Conservation (phyloP, 345 rosid genomes). For the Hypericum perforatum region DNA sequence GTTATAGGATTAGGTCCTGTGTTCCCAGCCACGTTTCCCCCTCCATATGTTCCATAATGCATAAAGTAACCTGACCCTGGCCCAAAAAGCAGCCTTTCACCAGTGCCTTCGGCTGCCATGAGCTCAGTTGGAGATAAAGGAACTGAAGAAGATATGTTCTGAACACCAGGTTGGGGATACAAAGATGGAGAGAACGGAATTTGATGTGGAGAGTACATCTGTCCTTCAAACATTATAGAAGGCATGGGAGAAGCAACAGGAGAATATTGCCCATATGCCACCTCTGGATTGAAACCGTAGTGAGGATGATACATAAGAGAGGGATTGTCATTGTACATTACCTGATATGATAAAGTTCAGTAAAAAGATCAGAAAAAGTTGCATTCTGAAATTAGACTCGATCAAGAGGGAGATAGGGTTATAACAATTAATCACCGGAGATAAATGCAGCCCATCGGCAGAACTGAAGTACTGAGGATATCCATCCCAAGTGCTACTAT, state of each 20-base stretch:
- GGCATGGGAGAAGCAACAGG: conserved; percentile 38
- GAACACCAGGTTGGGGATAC: conserved; percentile 28
- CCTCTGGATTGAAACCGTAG: conserved; percentile 42
- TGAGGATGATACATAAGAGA: conserved; percentile 45
- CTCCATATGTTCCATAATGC: conserved; percentile 47
- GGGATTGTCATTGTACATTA: conserved; percentile 45
- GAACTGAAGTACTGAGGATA: conserved; percentile 35
- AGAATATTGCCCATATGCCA: conserved; percentile 40
- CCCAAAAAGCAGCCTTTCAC: conserved; percentile 31
- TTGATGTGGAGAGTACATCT: conserved; percentile 38
- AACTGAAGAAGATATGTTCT: conserved; percentile 33
- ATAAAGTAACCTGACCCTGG: conserved; percentile 44
- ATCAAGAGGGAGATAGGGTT: not conserved
- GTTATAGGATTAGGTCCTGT: conserved; percentile 30
- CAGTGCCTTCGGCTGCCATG: conserved; percentile 30
- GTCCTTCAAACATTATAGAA: conserved; percentile 43
- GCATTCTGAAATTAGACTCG: not conserved
- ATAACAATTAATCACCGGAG: conserved; percentile 34
- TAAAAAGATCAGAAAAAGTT: conserved; percentile 1
- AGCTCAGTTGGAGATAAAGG: conserved; percentile 29
- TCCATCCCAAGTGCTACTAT: conserved; percentile 33
- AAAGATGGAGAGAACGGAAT: conserved; percentile 39
- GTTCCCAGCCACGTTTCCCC: conserved; percentile 28
- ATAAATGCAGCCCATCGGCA: conserved; percentile 42
- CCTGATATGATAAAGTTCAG: conserved; percentile 29